Evolutionary conservation across 2,329 filamentous ascomycete genomes (phyloP).

Genomic region (Colletotrichum chrysophilum): DNA sequence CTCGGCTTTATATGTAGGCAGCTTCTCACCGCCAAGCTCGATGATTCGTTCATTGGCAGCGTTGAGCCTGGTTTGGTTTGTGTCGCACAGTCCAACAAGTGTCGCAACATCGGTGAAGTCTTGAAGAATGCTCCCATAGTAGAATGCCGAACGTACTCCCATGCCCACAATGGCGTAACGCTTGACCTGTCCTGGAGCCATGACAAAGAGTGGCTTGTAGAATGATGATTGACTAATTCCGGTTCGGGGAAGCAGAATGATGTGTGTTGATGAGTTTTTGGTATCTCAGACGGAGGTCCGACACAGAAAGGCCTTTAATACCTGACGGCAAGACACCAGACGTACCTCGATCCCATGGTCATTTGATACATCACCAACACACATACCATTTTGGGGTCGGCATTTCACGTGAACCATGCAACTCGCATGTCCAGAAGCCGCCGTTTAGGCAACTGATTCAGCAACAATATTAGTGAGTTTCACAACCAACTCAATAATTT

Average conservation of each 20-base stretch:
- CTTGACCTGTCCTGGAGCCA: slow-evolving; percentile 9
- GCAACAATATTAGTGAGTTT: not conserved
- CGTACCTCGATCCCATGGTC: not conserved
- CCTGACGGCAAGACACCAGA: not conserved
- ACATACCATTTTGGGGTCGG: not conserved
- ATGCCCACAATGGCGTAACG: slow-evolving; percentile 46
- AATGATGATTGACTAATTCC: not conserved
- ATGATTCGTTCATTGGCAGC: slow-evolving; percentile 43
- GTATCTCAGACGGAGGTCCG: not conserved
- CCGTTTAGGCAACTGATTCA: not conserved
- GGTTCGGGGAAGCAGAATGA: not conserved
- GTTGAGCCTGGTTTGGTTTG: slow-evolving; percentile 49
- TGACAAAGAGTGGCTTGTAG: not conserved
- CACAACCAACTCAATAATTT: not conserved
- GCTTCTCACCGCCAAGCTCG: slow-evolving; percentile 34
- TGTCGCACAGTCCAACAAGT: slow-evolving; percentile 50
- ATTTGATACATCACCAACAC: not conserved
- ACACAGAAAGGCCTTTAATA: not conserved
- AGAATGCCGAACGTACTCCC: slow-evolving; percentile 48
- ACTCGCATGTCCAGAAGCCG: not conserved
- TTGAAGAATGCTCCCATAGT: slow-evolving; percentile 46
- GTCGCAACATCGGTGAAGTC: slow-evolving; percentile 41
- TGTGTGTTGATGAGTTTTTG: not conserved
- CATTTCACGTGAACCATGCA: not conserved
- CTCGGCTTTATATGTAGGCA: slow-evolving; percentile 48